A percentile compares a stretch with the other conserved stretches of the same genome.
Evolutionary conservation across 805 yeast species (phyloP).

Genomic region (Suhomyces xylopsoci): DNA sequence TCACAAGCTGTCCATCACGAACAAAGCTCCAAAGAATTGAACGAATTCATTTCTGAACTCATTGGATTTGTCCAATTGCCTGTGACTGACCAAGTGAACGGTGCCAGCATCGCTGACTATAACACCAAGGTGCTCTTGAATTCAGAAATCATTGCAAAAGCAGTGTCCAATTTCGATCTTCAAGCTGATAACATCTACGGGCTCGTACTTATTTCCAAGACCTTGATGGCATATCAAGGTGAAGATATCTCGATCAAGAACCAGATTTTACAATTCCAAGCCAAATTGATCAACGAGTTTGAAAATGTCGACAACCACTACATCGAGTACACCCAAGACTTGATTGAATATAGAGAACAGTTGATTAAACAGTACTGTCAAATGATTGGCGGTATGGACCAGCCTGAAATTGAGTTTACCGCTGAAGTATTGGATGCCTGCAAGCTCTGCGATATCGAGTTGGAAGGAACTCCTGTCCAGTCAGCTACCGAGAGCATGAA

Average conservation of each 20-base stretch:
- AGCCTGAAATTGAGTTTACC: constrained; percentile 5
- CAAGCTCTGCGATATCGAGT: constrained; percentile 1
- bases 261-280: constrained; percentile 25
- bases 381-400: constrained; percentile 5
- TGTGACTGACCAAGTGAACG: constrained; percentile 6
- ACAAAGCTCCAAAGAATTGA: constrained; percentile 17
- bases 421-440: constrained; percentile 14
- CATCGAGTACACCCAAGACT: constrained; percentile 19
- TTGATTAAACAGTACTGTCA: constrained; percentile 10
- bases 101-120: constrained; percentile 9
- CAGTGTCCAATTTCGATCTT: constrained; percentile 24
- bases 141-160: constrained; percentile 26
- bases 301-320: constrained; percentile 41
- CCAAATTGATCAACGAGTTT: constrained; percentile 31
- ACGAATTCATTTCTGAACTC: constrained; percentile 31
- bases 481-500: constrained; percentile 5
- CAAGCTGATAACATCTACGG: constrained; percentile 33
- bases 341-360: constrained; percentile 8
- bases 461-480: neutral
- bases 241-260: constrained; percentile 11
- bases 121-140: constrained; percentile 23
- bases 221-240: constrained; percentile 16
- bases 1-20: constrained; percentile 27
- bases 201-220: constrained; percentile 20
- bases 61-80: constrained; percentile 17